phyloP scores from a whole-genome alignment of 208 protist species.

The Naegleria fowleri region DNA sequence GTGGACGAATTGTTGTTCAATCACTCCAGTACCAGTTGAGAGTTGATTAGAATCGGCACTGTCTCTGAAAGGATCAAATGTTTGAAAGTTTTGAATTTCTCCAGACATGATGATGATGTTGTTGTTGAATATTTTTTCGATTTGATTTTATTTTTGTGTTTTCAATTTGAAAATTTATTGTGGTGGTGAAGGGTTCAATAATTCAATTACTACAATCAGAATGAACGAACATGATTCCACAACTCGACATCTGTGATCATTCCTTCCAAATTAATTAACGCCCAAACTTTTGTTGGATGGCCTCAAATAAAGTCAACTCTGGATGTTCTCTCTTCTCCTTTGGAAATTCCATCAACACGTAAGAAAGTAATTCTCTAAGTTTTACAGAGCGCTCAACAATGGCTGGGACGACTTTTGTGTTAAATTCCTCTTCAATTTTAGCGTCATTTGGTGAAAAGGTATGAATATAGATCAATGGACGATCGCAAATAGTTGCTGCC shows the following conservation, averaged over 20 bases:
- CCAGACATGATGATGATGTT: not conserved
- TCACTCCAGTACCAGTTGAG: not conserved
- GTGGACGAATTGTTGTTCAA: conserved; percentile 57
- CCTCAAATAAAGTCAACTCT: no score
- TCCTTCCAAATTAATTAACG: no score
- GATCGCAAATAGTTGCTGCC: conserved; percentile 56
- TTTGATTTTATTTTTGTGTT: not conserved
- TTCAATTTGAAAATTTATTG: not conserved
- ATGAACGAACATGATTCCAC: no score
- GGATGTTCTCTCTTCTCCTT: no score
- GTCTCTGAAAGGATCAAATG: conserved; percentile 16
- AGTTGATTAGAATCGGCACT: not conserved
- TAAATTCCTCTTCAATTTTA: not conserved
- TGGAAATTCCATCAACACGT: no score
- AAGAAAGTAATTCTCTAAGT: not conserved
- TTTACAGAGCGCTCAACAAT: not conserved
- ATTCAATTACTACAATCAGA: no score
- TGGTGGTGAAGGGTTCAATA: no score
- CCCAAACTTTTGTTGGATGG: no score
- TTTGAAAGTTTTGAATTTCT: conserved; percentile 17
- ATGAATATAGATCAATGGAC: not conserved
- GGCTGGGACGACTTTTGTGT: not conserved
- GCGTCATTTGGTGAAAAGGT: not conserved
- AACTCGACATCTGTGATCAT: no score
- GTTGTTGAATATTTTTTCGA: not conserved